Conservation (phyloP, 78 protist genomes). For the Pelomyxa schiedti region DNA sequence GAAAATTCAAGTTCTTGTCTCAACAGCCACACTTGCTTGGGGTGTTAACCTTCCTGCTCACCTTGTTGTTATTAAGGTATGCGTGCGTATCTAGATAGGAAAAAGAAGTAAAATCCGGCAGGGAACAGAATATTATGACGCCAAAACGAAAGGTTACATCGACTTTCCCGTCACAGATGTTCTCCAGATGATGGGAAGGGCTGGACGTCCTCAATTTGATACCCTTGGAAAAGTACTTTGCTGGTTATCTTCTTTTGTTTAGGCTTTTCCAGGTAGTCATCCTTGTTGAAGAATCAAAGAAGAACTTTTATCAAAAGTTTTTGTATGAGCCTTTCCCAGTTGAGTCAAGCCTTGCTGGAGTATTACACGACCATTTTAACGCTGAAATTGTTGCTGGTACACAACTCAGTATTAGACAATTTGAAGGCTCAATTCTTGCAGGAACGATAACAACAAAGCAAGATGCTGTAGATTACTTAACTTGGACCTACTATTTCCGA, state of each 20-base stretch:
- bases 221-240: constrained; percentile 62
- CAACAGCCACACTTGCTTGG: constrained; percentile 99
- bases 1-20: constrained; percentile 80
- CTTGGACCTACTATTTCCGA: constrained; percentile 95
- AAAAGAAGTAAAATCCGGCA: constrained; percentile 24
- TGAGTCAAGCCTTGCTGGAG: constrained; percentile 74
- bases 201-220: constrained; percentile 99
- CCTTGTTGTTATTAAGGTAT: constrained; percentile 95
- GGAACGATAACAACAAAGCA: constrained; percentile 55
- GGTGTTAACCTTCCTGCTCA: constrained; percentile 99
- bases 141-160: constrained; percentile 65
- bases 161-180: constrained; percentile 94
- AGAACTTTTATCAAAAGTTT: constrained; percentile 89
- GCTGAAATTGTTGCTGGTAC: constrained; percentile 72
- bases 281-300: constrained; percentile 82
- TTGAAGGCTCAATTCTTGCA: constrained; percentile 34
- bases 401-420: constrained; percentile 54
- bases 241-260: constrained; percentile 98
- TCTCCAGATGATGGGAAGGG: constrained; percentile 99
- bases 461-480: constrained; percentile 81
- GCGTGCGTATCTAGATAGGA: constrained; percentile 64
- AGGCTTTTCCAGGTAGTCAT: constrained; percentile 67
- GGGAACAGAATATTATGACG: constrained; percentile 67
- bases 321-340: constrained; percentile 98
- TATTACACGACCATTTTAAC: constrained; percentile 86